phyloP scores from a whole-genome alignment of 805 yeast genomes.

The Candida parachauliodes region DNA sequence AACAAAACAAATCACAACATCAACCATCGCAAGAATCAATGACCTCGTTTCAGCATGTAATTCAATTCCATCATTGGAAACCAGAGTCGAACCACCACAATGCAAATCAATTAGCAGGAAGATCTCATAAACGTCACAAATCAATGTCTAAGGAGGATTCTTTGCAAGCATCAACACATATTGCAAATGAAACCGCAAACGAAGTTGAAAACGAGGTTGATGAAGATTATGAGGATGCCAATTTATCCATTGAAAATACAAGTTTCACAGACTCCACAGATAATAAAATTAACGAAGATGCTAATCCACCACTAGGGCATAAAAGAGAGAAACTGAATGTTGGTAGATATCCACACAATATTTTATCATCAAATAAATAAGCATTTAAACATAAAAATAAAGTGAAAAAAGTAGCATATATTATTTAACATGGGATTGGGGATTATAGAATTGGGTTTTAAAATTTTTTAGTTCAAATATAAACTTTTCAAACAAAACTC shows the following conservation, averaged over 20 bases:
- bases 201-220: constrained; percentile 10
- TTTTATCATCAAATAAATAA: constrained; percentile 16
- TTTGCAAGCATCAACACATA: neutral
- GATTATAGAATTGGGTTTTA: too few species aligned
- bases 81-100: constrained; percentile 28
- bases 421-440: too few species aligned
- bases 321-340: constrained; percentile 17
- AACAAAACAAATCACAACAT: constrained; percentile 24
- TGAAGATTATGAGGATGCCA: constrained; percentile 7
- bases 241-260: constrained; percentile 17
- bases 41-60: constrained; percentile 47
- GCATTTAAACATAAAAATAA: neutral
- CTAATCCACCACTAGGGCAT: constrained; percentile 11
- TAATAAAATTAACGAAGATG: constrained; percentile 5
- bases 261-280: constrained; percentile 1
- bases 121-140: constrained; percentile 37
- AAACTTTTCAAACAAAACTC: too few species aligned
- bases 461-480: too few species aligned
- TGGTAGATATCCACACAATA: constrained; percentile 28
- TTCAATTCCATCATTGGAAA: constrained; percentile 58
- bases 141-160: constrained; percentile 12
- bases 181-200: constrained; percentile 6
- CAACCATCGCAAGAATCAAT: constrained; percentile 41
- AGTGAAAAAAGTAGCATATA: too few species aligned
- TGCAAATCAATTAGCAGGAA: constrained; percentile 9